Percentiles rank a stretch among this genome's conserved stretches.
Conservation (phyloP, 768 basidiomycete species). For the Galerina marginata region DNA sequence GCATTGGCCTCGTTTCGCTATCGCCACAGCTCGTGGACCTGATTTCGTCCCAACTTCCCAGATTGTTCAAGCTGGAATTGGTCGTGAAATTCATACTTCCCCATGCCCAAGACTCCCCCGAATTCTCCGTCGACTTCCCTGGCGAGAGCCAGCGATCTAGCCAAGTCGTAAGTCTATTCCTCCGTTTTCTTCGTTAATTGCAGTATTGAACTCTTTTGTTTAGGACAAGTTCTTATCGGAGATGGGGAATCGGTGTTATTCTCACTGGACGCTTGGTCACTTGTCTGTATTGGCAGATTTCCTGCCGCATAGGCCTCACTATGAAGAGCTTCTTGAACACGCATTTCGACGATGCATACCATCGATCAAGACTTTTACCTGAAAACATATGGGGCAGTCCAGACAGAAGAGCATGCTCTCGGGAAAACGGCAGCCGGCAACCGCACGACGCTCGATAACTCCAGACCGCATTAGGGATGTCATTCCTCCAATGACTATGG, state of each 20-base stretch:
- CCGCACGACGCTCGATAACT: background rate
- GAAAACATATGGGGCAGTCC: background rate
- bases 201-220: background rate
- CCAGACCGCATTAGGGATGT: background rate
- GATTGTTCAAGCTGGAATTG: constrained; percentile 41
- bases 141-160: constrained; percentile 24
- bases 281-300: constrained; percentile 39
- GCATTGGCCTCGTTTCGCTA: constrained; percentile 45
- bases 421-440: background rate
- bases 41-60: constrained; percentile 41
- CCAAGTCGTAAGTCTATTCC: constrained; percentile 33
- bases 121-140: constrained; percentile 3
- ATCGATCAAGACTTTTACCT: constrained; percentile 28
- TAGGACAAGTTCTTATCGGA: constrained; percentile 40
- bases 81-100: constrained; percentile 45
- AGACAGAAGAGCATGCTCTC: background rate
- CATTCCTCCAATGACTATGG: background rate
- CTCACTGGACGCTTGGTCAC: constrained; percentile 37
- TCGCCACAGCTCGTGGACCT: constrained; percentile 49
- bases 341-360: constrained; percentile 41
- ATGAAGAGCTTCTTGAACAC: constrained; percentile 35
- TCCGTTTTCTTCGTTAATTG: constrained; percentile 2
- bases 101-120: constrained; percentile 20
- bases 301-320: constrained; percentile 35
- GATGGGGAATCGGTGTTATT: constrained; percentile 38